phyloP scores from a whole-genome alignment of 148 eudicot genomes.

The Rhododendron griersonianum region DNA sequence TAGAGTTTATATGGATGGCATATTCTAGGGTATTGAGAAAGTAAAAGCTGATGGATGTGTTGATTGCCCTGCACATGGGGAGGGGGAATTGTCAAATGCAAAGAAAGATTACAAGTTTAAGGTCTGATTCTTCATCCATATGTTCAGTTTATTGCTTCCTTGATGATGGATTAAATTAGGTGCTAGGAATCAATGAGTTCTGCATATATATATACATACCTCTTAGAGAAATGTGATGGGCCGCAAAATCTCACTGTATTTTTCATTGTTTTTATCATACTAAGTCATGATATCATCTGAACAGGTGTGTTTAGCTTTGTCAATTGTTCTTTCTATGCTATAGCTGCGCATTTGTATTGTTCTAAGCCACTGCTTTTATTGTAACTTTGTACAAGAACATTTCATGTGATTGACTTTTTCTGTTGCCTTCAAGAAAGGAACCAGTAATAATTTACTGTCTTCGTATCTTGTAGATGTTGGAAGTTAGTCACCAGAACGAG shows the following conservation, averaged over 20 bases:
- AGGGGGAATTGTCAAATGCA: conserved; percentile 17
- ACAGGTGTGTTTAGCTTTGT: neutral
- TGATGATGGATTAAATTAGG: neutral
- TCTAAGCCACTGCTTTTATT: neutral
- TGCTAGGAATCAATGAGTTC: neutral
- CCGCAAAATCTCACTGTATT: neutral
- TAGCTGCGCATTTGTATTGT: neutral
- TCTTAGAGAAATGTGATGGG: neutral
- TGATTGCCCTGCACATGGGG: conserved; percentile 12
- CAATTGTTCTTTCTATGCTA: neutral
- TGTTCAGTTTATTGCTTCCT: conserved; percentile 5
- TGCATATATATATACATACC: neutral
- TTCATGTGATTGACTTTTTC: neutral
- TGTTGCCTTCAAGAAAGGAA: neutral
- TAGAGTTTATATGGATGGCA: no score
- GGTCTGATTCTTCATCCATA: conserved; percentile 29
- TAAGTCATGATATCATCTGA: neutral
- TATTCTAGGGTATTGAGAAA: no score
- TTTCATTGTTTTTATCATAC: neutral
- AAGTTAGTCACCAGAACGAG: conserved; percentile 64
- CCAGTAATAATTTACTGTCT: neutral
- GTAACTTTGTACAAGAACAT: neutral
- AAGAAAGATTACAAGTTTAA: conserved; percentile 36
- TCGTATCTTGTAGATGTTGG: conserved; percentile 41
- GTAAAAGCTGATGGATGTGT: conserved; percentile 21